Conservation (phyloP, 495 filamentous ascomycete species). For the Penicillium odoratum region DNA sequence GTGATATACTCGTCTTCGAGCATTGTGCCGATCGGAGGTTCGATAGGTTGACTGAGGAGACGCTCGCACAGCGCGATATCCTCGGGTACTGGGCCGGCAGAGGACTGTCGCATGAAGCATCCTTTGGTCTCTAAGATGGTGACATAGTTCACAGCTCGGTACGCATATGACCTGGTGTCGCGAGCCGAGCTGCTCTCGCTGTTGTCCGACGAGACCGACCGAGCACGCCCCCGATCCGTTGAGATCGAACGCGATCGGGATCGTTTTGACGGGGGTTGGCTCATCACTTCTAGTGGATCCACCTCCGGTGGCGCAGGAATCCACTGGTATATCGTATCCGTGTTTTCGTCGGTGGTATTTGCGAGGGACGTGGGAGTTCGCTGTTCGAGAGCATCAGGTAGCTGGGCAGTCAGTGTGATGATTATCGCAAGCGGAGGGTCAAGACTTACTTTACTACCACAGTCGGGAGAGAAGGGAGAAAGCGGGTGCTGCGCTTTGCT, state of each 20-base stretch:
- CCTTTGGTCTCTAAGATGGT: conserved; percentile 6
- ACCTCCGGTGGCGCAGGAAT: conserved; percentile 6
- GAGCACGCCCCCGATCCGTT: conserved; percentile 7
- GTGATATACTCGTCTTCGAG: conserved; percentile 3
- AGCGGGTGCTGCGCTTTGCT: conserved; percentile 3
- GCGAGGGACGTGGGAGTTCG: neutral
- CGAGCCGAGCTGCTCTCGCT: conserved; percentile 8
- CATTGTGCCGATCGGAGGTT: conserved; percentile 1
- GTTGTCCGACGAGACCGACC: conserved; percentile 5
- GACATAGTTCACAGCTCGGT: conserved; percentile 4
- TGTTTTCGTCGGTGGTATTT: neutral
- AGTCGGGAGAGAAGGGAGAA: conserved; percentile 3
- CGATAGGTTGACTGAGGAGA: conserved; percentile 1
- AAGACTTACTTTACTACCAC: neutral
- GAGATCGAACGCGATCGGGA: conserved; percentile 7
- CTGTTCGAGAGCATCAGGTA: conserved; percentile 5
- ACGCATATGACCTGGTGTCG: conserved; percentile 6
- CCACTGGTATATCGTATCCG: conserved; percentile 4
- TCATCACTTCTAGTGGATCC: neutral
- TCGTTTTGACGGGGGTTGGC: conserved; percentile 6
- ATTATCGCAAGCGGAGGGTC: neutral
- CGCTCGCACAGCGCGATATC: conserved; percentile 9
- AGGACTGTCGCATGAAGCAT: conserved; percentile 7
- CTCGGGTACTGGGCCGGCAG: conserved; percentile 4
- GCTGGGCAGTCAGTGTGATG: conserved; percentile 4